These are phyloP conservation scores for Herpetomonas tarakana DNA, from an alignment of 208 protist species.

Conservation along the genomic window DNA sequence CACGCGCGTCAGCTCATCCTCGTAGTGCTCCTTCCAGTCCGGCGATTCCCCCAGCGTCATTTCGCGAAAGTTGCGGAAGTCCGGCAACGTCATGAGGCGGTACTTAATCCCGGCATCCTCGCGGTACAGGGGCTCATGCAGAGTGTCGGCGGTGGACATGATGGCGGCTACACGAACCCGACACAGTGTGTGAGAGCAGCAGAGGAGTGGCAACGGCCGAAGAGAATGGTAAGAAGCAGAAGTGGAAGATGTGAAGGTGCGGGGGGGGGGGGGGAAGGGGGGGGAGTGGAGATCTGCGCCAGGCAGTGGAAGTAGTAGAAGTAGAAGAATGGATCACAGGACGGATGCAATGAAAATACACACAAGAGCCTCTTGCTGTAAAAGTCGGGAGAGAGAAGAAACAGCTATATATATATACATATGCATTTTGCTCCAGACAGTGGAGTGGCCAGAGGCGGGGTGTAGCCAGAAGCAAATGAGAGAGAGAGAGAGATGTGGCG, in stretches of 20 bases:
- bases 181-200: no score
- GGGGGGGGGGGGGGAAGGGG: neutral
- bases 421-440: no score
- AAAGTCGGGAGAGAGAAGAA: neutral
- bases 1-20: conserved; percentile 33
- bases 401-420: no score
- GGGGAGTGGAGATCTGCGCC: no score
- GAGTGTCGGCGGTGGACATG: neutral
- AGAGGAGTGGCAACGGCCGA: no score
- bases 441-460: no score
- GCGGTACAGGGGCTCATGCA: conserved; percentile 18
- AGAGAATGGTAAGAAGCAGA: no score
- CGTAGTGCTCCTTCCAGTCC: conserved; percentile 53
- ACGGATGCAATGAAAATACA: neutral
- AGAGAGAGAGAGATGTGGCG: no score
- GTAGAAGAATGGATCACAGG: neutral
- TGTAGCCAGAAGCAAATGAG: no score
- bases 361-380: neutral
- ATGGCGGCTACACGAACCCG: neutral
- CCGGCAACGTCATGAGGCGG: conserved; percentile 55
- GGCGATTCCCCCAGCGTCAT: conserved; percentile 36
- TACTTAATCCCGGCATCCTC: conserved; percentile 55
- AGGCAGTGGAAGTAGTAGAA: no score
- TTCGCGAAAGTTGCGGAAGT: conserved; percentile 62
- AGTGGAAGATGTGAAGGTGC: neutral